A percentile compares a stretch with the other conserved stretches of the same genome.
These are phyloP conservation scores for Aspergillus wentii DNA, from an alignment of 495 filamentous ascomycete genomes.

Conservation along the genomic window DNA sequence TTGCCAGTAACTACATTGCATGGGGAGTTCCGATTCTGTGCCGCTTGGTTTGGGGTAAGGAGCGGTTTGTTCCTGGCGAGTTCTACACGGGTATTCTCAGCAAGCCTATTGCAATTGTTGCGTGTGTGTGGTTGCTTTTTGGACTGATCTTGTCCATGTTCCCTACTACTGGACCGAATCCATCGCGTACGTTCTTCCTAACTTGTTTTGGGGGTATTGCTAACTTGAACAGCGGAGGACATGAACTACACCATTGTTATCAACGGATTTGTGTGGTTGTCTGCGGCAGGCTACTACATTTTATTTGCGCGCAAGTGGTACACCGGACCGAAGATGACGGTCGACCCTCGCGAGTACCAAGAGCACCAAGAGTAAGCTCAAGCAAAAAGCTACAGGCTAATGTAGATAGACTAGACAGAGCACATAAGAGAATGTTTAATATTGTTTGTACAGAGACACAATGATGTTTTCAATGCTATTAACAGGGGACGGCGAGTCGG, in stretches of 20 bases:
- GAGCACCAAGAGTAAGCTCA: too few relatives aligned
- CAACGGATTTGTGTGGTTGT: conserved; percentile 58
- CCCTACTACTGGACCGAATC: conserved; percentile 47
- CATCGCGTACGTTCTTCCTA: conserved; percentile 30
- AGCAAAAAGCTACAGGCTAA: too few relatives aligned
- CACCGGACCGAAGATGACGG: conserved; percentile 66
- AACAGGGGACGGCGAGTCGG: too few relatives aligned
- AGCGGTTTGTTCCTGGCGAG: conserved; percentile 52
- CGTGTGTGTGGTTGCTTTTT: conserved; percentile 50
- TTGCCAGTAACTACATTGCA: conserved; percentile 54
- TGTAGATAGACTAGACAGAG: too few relatives aligned
- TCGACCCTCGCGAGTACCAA: too few relatives aligned
- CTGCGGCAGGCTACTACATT: conserved; percentile 58
- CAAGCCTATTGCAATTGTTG: conserved; percentile 44
- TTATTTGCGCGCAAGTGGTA: conserved; percentile 67
- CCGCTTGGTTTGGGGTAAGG: conserved; percentile 53
- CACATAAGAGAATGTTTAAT: too few relatives aligned
- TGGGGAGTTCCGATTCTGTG: conserved; percentile 56
- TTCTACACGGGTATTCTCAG: conserved; percentile 50
- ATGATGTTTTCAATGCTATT: too few relatives aligned
- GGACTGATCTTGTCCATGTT: conserved; percentile 52
- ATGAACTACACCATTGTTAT: conserved; percentile 70
- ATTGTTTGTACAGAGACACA: too few relatives aligned
- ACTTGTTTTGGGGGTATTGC: conserved; percentile 1
- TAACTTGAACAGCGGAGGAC: conserved; percentile 27